These are phyloP conservation scores for Nicotiana undulata DNA, from an alignment of 257 asterid species.

Conservation along the genomic window DNA sequence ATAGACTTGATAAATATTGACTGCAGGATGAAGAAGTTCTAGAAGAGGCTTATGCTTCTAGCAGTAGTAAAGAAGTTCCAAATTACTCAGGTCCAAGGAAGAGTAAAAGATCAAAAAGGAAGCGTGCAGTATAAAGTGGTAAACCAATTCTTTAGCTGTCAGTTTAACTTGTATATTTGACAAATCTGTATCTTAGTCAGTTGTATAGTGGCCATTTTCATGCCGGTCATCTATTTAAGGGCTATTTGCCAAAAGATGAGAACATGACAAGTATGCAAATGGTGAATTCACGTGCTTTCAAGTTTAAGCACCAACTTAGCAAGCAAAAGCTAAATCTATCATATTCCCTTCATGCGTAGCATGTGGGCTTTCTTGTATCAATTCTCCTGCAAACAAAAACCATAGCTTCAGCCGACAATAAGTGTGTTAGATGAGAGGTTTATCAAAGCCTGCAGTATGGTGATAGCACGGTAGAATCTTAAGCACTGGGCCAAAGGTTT, in stretches of 20 bases:
- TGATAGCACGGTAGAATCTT: not conserved
- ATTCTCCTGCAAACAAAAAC: not conserved
- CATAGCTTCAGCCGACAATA: not conserved
- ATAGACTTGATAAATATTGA: slow-evolving; percentile 11
- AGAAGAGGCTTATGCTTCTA: slow-evolving; percentile 70
- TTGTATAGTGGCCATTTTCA: slow-evolving; percentile 47
- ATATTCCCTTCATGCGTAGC: not conserved
- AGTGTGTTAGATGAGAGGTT: not conserved
- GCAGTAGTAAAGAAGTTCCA: slow-evolving; percentile 50
- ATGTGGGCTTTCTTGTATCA: not conserved
- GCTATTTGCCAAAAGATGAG: slow-evolving; percentile 10
- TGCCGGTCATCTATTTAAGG: slow-evolving; percentile 36
- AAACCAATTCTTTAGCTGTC: slow-evolving; percentile 31
- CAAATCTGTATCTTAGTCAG: slow-evolving; percentile 26
- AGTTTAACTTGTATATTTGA: slow-evolving; percentile 38
- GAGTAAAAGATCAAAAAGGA: slow-evolving; percentile 81
- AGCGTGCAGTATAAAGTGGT: slow-evolving; percentile 69
- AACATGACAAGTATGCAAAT: not conserved
- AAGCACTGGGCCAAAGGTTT: not conserved
- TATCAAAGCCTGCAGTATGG: not conserved
- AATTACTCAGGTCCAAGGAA: slow-evolving; percentile 53
- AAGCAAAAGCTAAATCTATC: not conserved
- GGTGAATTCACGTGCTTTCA: slow-evolving; percentile 7
- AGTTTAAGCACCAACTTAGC: slow-evolving; percentile 9
- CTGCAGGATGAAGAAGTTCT: slow-evolving; percentile 55